A percentile compares a stretch with the other conserved stretches of the same genome.
Evolutionary conservation across 2,329 filamentous ascomycete species (phyloP).

Genomic region (Davidsoniella eucalypti): DNA sequence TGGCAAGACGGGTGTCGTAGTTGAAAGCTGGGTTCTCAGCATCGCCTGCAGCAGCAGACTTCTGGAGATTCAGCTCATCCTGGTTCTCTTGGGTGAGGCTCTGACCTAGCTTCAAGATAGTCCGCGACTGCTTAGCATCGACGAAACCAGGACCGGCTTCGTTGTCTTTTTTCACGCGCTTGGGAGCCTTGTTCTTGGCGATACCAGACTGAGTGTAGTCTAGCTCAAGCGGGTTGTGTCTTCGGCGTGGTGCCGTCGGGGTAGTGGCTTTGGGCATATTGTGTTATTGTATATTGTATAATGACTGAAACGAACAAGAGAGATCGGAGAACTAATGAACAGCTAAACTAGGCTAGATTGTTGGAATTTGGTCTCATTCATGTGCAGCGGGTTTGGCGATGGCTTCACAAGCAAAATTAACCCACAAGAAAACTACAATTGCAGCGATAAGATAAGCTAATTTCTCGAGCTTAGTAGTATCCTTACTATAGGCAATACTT

Average conservation of each 20-base stretch:
- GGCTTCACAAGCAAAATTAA: conserved; percentile 1
- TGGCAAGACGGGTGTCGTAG: conserved; percentile 60
- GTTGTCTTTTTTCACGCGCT: conserved; percentile 39
- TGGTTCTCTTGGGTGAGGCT: conserved; percentile 71
- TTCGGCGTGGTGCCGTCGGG: conserved; percentile 41
- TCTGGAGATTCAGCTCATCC: conserved; percentile 17
- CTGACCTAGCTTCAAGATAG: conserved; percentile 78
- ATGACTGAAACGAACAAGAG: neutral
- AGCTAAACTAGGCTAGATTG: neutral
- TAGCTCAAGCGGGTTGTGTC: conserved; percentile 83
- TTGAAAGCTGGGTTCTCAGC: conserved; percentile 38
- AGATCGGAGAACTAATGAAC: neutral
- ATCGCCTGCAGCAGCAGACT: conserved; percentile 23
- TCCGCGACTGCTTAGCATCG: conserved; percentile 73
- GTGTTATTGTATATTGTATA: conserved; percentile 1
- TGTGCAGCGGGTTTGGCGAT: neutral
- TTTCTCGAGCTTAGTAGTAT: neutral
- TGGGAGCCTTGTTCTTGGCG: conserved; percentile 52
- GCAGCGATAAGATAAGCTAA: conserved; percentile 13
- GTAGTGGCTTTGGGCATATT: conserved; percentile 66
- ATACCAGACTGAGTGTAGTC: conserved; percentile 59
- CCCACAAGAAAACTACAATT: conserved; percentile 12
- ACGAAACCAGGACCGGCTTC: conserved; percentile 52
- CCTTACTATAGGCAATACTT: neutral
- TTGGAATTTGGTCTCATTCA: neutral